Evolutionary conservation across 768 basidiomycete species (phyloP).

Genomic region (Lanmaoa rubissima): DNA sequence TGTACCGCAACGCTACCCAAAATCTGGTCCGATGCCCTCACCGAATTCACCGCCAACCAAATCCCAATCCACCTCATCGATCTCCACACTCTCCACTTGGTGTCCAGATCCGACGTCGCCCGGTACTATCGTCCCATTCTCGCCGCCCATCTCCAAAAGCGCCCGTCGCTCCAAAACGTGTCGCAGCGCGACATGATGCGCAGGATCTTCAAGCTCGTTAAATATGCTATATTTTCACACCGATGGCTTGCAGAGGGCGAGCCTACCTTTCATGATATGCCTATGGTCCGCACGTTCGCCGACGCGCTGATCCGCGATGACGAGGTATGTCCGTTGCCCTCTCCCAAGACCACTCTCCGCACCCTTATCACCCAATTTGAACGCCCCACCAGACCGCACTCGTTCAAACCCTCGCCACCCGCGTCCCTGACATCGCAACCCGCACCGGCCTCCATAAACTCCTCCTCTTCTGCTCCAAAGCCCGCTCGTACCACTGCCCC

Average conservation of each 20-base stretch:
- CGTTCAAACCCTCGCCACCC: background rate
- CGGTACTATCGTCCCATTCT: slow-evolving; percentile 2
- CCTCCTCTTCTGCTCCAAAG: slow-evolving; percentile 11
- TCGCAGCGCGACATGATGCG: background rate
- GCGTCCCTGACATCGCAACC: background rate
- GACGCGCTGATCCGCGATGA: background rate
- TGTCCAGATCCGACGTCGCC: slow-evolving; percentile 5
- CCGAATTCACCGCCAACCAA: slow-evolving; percentile 10
- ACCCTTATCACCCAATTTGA: background rate
- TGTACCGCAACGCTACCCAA: background rate
- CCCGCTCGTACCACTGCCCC: slow-evolving; percentile 2
- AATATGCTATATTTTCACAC: slow-evolving; percentile 19
- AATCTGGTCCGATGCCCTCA: slow-evolving; percentile 2
- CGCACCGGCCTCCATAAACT: slow-evolving; percentile 9
- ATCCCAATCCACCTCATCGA: slow-evolving; percentile 13
- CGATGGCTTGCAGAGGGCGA: slow-evolving; percentile 13
- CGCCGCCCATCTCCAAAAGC: slow-evolving; percentile 3
- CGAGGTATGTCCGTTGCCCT: background rate
- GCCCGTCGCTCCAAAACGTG: background rate
- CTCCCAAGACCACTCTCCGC: background rate
- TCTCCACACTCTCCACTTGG: slow-evolving; percentile 5
- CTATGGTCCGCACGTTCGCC: background rate
- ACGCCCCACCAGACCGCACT: background rate
- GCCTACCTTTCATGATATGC: slow-evolving; percentile 9
- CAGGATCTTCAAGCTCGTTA: slow-evolving; percentile 2